phyloP scores from a whole-genome alignment of 1,284 basidiomycete species.

The Rhizoctonia solani region DNA sequence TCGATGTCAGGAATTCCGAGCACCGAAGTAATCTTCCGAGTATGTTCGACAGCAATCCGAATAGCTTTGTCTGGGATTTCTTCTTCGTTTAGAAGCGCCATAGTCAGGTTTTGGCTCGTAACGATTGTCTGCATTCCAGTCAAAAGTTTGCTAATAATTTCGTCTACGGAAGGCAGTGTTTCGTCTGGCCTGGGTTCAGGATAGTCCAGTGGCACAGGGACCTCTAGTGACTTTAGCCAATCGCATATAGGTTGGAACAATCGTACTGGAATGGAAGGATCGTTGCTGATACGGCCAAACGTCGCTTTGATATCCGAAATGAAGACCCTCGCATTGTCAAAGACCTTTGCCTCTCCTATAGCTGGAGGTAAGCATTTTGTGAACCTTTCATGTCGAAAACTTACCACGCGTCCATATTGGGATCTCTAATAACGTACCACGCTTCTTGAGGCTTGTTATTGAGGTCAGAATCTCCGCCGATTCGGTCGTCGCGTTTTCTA shows the following conservation, averaged over 20 bases:
- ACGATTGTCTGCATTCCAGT: conserved; percentile 16
- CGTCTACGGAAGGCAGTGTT: not conserved
- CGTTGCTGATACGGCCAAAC: not conserved
- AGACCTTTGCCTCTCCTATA: not conserved
- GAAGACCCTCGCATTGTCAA: not conserved
- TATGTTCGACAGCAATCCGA: conserved; percentile 11
- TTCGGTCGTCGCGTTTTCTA: not conserved
- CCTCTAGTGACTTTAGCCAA: conserved; percentile 5
- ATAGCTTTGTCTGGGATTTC: conserved; percentile 32
- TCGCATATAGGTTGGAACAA: conserved; percentile 3
- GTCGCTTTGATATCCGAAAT: conserved; percentile 1
- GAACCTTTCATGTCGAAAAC: not conserved
- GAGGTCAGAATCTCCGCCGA: not conserved
- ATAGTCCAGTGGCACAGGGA: not conserved
- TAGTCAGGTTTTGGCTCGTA: not conserved
- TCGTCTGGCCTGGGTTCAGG: not conserved
- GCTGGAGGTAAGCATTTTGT: not conserved
- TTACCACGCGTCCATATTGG: conserved; percentile 22
- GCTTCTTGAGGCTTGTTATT: not conserved
- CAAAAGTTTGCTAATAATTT: conserved; percentile 18
- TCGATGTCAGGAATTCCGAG: conserved; percentile 8
- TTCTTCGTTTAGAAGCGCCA: conserved; percentile 41
- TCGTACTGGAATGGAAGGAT: conserved; percentile 4
- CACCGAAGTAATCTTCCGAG: not conserved
- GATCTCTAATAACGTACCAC: not conserved